A percentile compares a stretch with the other conserved stretches of the same genome.
These are phyloP conservation scores for Galeopsis tetrahit DNA, from an alignment of 257 asterid species.

Conservation along the genomic window DNA sequence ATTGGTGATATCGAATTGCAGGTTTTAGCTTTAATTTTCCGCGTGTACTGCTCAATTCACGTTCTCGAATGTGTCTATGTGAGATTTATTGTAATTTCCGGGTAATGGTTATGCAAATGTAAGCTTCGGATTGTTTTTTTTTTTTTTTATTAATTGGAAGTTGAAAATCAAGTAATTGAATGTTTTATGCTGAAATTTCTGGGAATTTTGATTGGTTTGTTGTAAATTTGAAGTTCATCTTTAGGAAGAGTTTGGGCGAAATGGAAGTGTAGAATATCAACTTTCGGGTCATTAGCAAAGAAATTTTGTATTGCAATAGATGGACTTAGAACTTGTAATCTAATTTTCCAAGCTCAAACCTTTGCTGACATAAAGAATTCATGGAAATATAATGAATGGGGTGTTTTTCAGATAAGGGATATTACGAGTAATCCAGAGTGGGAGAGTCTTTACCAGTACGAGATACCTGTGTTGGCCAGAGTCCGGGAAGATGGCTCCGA, in stretches of 20 bases:
- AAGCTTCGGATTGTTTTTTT: background rate
- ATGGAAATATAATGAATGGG: slow-evolving; percentile 23
- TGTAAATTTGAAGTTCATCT: background rate
- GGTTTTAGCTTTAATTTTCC: slow-evolving; percentile 38
- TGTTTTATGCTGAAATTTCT: slow-evolving; percentile 1
- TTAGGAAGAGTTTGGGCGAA: background rate
- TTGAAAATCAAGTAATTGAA: background rate
- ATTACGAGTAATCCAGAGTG: slow-evolving; percentile 79
- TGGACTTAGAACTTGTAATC: background rate
- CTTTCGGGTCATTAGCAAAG: background rate
- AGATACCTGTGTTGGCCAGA: slow-evolving; percentile 90
- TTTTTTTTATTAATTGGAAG: background rate
- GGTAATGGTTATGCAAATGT: background rate
- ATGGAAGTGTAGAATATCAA: background rate
- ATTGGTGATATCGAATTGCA: slow-evolving; percentile 60
- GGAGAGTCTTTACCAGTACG: slow-evolving; percentile 94
- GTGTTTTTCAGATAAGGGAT: slow-evolving; percentile 63
- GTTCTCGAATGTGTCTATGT: slow-evolving; percentile 15
- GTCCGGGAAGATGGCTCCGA: slow-evolving; percentile 78
- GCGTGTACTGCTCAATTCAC: background rate
- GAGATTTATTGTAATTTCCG: background rate
- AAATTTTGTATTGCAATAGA: background rate
- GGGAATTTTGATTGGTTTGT: slow-evolving; percentile 10
- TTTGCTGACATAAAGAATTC: background rate
- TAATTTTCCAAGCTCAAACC: slow-evolving; percentile 30